phyloP scores from a whole-genome alignment of 2,329 filamentous ascomycete species.

The Talaromyces sp. region DNA sequence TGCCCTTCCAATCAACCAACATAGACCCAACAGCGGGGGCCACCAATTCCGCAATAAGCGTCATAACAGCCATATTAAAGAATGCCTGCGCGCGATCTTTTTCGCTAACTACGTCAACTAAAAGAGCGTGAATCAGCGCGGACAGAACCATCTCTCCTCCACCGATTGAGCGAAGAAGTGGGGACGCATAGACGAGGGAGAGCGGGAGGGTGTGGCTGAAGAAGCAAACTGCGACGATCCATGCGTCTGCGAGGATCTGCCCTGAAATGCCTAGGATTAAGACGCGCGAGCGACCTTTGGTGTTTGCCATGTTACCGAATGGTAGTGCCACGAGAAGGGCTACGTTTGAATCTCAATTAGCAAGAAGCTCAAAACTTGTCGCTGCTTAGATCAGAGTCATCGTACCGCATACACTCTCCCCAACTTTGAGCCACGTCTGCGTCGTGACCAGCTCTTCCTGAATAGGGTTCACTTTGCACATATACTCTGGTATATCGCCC shows the following conservation, averaged over 20 bases:
- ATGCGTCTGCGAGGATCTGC: not conserved
- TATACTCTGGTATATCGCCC: not conserved
- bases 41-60: not conserved
- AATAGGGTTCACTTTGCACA: not conserved
- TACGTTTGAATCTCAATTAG: not conserved
- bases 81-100: not conserved
- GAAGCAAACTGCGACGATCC: not conserved
- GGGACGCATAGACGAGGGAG: not conserved
- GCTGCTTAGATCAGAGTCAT: no score
- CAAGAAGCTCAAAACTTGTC: no score
- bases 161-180: not conserved
- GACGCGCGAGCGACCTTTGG: not conserved
- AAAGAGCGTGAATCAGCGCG: not conserved
- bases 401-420: constrained; percentile 4
- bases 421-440: constrained; percentile 6
- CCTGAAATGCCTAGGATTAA: not conserved
- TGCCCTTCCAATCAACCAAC: not conserved
- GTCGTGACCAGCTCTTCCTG: not conserved
- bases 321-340: constrained; percentile 2
- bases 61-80: constrained; percentile 6
- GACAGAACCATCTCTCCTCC: constrained; percentile 7
- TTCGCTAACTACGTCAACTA: not conserved
- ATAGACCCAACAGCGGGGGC: constrained; percentile 2
- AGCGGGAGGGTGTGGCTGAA: not conserved
- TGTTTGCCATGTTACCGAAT: constrained; percentile 7